Evolutionary conservation across 495 filamentous ascomycete species (phyloP), one percentile per base, ranked within the genome.

Genomic region (Lepraria neglecta): DNA sequence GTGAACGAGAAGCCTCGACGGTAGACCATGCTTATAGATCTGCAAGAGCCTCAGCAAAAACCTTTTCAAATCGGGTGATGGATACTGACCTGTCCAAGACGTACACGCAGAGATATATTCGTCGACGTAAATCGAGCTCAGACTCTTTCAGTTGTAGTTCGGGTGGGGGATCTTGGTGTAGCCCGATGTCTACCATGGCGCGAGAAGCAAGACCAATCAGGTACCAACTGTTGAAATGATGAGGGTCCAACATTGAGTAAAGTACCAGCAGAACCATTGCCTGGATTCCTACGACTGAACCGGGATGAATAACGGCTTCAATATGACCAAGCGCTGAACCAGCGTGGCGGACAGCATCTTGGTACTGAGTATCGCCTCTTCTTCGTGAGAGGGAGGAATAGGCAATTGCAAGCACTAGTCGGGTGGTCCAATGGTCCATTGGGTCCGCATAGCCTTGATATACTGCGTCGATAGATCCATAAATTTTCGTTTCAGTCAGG

Each of bases 201-300:
- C 92, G 82, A 45, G 87, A 88, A 17, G 91, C 90, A 68, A 92
- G 88, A 30, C 91, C 92, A 56, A 95, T 87, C 56, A 96, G 71
- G 60, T 90, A 89, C 90, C 92, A 96, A 67, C 85, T 88, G 60
- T 94, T 89, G 69, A 96, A 95, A 69, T 91, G 91, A 43, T 81
- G 79, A 15, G 92, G 91, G 68, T 96, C 91, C 35, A 95, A 77
- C 73, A 92, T 86, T 6, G 91, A 84, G 72, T 96, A 97, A 62
- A 91, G 81, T 0, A 90, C 90, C 45, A 97, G 82, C 9, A 96
- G 79, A 28, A 95, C 69, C 42, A 96, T 80, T 1, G 90, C 87
- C 71, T 96, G 91, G 17, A 96, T 89, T 47, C 91, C 88, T 6
- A 80, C 80, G 6, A 88, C 80, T 61, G 89, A 89, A 5, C 91